Base-by-base conservation (phyloP, 1,284 basidiomycete species). In the Pisolithus thermaeus region DNA sequence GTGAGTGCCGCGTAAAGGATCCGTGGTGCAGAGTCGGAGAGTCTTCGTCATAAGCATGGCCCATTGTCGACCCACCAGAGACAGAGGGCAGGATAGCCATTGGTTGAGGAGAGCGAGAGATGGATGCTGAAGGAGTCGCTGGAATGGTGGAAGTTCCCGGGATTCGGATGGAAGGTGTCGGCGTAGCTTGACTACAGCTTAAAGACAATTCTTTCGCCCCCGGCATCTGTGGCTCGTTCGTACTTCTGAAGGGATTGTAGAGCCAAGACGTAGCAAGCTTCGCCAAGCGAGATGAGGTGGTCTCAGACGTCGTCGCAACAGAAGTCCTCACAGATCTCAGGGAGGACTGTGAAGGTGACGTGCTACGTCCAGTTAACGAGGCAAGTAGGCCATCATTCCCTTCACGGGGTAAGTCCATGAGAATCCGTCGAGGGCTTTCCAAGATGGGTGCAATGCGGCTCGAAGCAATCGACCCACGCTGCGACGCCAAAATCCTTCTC, bases 231-330 rank as follows among this genome's bases (percentile, higher is more conserved):
- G 83, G 74, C 59, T 86, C 81, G 53, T 76, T 79, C 14, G 76
- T 78, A 53, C 77, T 80, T 37, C 84, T 73, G 65, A 90, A 90
- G 3, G 83, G 78, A 58, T 81, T 87, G 63, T 89, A 83, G 7
- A 90, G 66, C 88, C 88, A 91, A 7, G 81, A 75, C 0, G 86
- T 78, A 2, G 85, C 73, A 35, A 88, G 73, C 58, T 81, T 87
- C 1, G 85, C 80, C 7, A 68, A 62, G 23, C 75, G 73, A 14
- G 73, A 62, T 16, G 66, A 56, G 28, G 63, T 60, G 5, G 70
- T 58, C 22, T 49, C 54, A 3, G 49, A 9, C 18, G 47, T 43
- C 12, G 38, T 11, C 28, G 49, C 46, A 11, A 76, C 74, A 2
- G 53, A 58, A 9, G 76, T 86, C 35, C 70, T 73, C 8, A 64